Evolutionary conservation across 1,139 yeast species (phyloP).

Genomic region (Meyerozyma smithsonii): DNA sequence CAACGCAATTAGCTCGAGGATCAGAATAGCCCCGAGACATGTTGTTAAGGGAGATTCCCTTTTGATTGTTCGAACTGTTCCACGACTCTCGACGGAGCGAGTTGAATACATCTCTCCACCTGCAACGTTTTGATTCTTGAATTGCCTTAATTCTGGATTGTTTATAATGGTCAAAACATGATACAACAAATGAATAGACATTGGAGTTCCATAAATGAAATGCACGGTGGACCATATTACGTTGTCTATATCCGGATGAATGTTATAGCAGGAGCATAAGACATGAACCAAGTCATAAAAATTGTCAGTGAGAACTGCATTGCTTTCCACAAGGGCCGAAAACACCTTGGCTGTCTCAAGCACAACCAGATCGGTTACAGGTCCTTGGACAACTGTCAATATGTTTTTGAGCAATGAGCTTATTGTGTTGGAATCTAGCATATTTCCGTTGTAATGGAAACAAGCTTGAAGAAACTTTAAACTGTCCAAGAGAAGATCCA

Average conservation of each 20-base stretch:
- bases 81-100: not conserved
- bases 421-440: not conserved
- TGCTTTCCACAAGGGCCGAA: not conserved
- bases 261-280: not conserved
- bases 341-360: not conserved
- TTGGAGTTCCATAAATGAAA: not conserved
- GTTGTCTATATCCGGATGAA: not conserved
- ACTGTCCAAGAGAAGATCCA: not conserved
- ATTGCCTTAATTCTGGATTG: not conserved
- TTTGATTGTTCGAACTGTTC: not conserved
- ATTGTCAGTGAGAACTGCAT: not conserved
- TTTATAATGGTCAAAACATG: not conserved
- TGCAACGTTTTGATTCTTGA: not conserved
- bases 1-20: conserved; percentile 20
- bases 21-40: conserved; percentile 47
- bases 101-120: not conserved
- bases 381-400: not conserved
- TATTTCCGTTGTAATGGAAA: not conserved
- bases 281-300: not conserved
- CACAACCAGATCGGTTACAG: not conserved
- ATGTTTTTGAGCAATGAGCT: not conserved
- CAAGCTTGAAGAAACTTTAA: not conserved
- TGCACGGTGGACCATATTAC: not conserved
- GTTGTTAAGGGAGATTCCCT: conserved; percentile 22
- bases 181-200: not conserved